A percentile compares a stretch with the other conserved stretches of the same genome.
These are phyloP conservation scores for Pythium biforme DNA, from an alignment of 352 stramenopile genomes.

Conservation along the genomic window DNA sequence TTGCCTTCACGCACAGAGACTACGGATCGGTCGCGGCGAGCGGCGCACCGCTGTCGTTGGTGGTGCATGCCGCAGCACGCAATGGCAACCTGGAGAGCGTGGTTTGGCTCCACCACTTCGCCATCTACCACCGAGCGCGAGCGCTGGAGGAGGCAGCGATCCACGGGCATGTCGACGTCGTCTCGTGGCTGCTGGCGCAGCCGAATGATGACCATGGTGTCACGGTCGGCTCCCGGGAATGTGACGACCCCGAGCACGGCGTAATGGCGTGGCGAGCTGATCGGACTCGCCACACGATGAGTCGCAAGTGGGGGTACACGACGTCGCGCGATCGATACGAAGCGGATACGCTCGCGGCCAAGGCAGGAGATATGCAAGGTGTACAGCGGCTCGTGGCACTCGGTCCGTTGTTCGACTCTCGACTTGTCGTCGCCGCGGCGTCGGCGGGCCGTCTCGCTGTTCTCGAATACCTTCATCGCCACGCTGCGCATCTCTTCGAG, in stretches of 20 bases:
- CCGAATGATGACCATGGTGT: neutral
- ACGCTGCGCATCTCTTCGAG: neutral
- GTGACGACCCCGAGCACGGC: neutral
- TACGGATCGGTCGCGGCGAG: neutral
- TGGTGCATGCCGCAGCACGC: neutral
- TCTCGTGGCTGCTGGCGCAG: neutral
- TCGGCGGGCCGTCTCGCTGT: neutral
- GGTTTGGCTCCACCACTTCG: constrained; percentile 2
- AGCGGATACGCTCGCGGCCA: neutral
- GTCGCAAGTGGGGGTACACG: neutral
- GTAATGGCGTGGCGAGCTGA: neutral
- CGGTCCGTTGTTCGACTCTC: neutral
- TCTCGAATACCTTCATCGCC: neutral
- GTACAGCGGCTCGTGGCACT: neutral
- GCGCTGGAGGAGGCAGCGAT: neutral
- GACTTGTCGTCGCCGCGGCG: neutral
- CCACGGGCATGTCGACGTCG: neutral
- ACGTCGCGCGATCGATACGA: neutral
- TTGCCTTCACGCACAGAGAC: neutral
- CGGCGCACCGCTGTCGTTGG: neutral
- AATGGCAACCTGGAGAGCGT: constrained; percentile 1
- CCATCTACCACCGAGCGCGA: neutral
- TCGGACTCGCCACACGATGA: neutral
- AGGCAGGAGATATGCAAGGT: neutral
- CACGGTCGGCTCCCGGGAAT: neutral